Evolutionary conservation across 441 rosid genomes (phyloP), one percentile per base, ranked within the genome.

Genomic region (Croton laevigatus): DNA sequence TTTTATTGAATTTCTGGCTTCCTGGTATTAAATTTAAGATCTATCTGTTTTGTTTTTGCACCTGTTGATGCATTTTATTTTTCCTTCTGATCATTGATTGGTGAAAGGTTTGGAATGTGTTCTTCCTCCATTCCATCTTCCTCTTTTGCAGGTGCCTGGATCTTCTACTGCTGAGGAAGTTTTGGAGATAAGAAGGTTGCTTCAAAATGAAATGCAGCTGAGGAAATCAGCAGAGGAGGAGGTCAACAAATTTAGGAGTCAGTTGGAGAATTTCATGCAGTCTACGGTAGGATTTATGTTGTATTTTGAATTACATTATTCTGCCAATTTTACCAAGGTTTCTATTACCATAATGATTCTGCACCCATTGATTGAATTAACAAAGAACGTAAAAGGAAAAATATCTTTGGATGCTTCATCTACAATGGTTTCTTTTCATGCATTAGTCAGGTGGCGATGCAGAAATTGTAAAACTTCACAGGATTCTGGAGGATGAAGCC

Each of bases 221-320:
- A 88, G 91, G 82, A 89, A 82, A 86, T 80, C 87, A 69, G 94
- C 96, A 68, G 98, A 91, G 79, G 92, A 84, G 75, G 97, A 96
- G 84, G 81, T 88, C 69, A 78, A 68, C 75, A 89, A 81, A 80
- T 81, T 93, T 32, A 91, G 82, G 69, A 78, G 82, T 79, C 97
- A 82, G 83, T 71, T 87, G 69, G 88, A 83, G 48, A 82, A 78
- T 76, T 82, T 78, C 70, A 73, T 82, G 73, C 75, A 80, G 75
- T 80, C 88, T 73, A 88, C 81, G 91, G 98, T 91, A 82, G 73
- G 62, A 67, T 79, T 77, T 59, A 58, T 69, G n/a, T 37, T 27
- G 37, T 55, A 58, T 40, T 32, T 16, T 40, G 54, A n/a, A 32
- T 65, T 48, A 9, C 55, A 17, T 42, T 49, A 22, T 60, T 72